Percentiles rank a stretch among this genome's conserved stretches.
phyloP scores from a whole-genome alignment of 441 rosid species.

The Adansonia grandidieri region DNA sequence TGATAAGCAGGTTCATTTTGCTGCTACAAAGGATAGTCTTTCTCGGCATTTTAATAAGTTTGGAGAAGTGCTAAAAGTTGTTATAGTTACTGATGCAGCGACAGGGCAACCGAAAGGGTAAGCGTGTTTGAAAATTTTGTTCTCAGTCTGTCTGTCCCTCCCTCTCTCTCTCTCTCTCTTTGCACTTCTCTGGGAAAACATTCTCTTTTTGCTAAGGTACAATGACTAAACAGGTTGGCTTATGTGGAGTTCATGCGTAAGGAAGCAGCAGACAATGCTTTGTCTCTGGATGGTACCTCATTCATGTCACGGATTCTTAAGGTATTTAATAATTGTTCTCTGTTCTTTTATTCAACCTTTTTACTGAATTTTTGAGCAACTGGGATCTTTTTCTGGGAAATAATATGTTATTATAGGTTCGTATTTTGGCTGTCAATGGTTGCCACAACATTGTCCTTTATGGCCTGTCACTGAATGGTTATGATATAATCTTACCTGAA shows the following conservation, averaged over 20 bases:
- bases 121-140: slow-evolving; percentile 20
- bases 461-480: not conserved
- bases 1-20: slow-evolving; percentile 82
- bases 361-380: not conserved
- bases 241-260: slow-evolving; percentile 73
- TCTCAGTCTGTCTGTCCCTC: not conserved
- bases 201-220: slow-evolving; percentile 7
- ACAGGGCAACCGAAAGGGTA: slow-evolving; percentile 95
- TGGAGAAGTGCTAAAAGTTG: slow-evolving; percentile 88
- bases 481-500: not conserved
- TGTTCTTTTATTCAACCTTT: not conserved
- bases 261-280: slow-evolving; percentile 88
- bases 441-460: not conserved
- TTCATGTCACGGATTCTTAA: slow-evolving; percentile 93
- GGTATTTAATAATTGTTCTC: slow-evolving; percentile 46
- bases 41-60: slow-evolving; percentile 88
- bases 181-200: not conserved
- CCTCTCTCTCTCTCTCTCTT: not conserved
- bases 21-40: slow-evolving; percentile 90
- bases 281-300: slow-evolving; percentile 84
- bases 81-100: slow-evolving; percentile 81
- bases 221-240: slow-evolving; percentile 64
- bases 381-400: not conserved
- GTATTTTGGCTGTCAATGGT: not conserved
- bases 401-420: not conserved